Evolutionary conservation across 176 grass and related monocot species (phyloP), one percentile per base, ranked within the genome.

Genomic region (Oryza glaberrima): DNA sequence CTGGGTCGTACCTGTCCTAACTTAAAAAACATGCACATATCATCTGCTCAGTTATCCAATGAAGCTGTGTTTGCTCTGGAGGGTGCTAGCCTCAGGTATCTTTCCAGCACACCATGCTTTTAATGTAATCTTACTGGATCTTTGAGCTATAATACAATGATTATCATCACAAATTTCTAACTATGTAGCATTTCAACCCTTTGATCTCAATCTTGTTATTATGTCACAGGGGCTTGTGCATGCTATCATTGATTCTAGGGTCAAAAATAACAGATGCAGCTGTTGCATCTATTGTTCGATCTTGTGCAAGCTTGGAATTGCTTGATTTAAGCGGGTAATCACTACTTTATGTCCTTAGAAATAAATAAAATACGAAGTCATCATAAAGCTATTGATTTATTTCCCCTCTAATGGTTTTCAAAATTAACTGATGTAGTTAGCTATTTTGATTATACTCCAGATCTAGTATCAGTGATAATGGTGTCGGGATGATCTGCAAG

Each of bases 301-400:
- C 90, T 22, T 99, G 85, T 56, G 23, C 83, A 51, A 99, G 78
- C 79, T 88, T 99, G 79, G 94, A 92, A 70, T 83, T 99, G 71
- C 91, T 99, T 89, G 93, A 99, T 89, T 90, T 99, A 81, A 99
- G 93, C 56, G 96, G 96, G 96, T 99, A 94, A 77, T 51, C 77
- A 81, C 28, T 63, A 79, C 60, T 85, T 60, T 23, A 14, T 83
- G 16, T 49, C 63, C 43, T 75, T 65, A 10, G 15, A 78, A 72
- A 64, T 65, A 34, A 64, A 34, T 79, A 80, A 79, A 28, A 69
- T 43, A 43, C 69, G 4, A 23, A 9, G 66, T 45, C 30, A 36
- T 65, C 9, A 48, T 32, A 54, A 74, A 25, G 7, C 22, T 86
- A 28, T 52, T 76, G 12, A 67, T 85, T 67, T 61, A 46, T 84